phyloP scores from a whole-genome alignment of 2,329 filamentous ascomycete genomes.

The Trichoderma hamatum region DNA sequence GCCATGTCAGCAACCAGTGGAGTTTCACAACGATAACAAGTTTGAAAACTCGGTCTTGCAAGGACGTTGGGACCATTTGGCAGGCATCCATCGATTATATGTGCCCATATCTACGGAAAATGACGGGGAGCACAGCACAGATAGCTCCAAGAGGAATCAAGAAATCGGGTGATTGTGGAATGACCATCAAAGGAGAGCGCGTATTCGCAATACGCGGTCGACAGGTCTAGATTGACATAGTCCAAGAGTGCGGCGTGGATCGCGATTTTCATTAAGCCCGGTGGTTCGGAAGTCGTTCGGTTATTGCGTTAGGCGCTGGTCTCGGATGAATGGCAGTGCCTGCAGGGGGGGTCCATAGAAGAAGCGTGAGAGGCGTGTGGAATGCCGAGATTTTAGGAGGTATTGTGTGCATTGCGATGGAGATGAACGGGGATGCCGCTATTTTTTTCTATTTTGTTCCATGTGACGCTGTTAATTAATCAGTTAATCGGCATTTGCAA shows the following conservation, averaged over 20 bases:
- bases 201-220: not conserved
- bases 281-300: constrained; percentile 25
- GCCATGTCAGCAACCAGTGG: constrained; percentile 13
- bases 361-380: not conserved
- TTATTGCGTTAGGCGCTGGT: constrained; percentile 3
- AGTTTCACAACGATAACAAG: constrained; percentile 2
- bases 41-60: not conserved
- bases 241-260: not conserved
- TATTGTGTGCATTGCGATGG: not conserved
- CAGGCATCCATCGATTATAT: constrained; percentile 15
- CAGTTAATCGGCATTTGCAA: not conserved
- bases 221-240: not conserved
- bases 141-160: not conserved
- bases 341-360: not conserved
- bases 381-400: not conserved
- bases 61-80: not conserved
- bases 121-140: not conserved
- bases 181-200: not conserved
- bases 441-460: not conserved
- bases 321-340: constrained; percentile 22
- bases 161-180: constrained; percentile 23
- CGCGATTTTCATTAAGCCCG: not conserved
- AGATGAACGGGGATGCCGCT: not conserved
- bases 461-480: not conserved
- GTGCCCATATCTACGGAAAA: constrained; percentile 16